Conservation (phyloP, 192 early-diverging fungal species). For the Coemansia furcata region DNA sequence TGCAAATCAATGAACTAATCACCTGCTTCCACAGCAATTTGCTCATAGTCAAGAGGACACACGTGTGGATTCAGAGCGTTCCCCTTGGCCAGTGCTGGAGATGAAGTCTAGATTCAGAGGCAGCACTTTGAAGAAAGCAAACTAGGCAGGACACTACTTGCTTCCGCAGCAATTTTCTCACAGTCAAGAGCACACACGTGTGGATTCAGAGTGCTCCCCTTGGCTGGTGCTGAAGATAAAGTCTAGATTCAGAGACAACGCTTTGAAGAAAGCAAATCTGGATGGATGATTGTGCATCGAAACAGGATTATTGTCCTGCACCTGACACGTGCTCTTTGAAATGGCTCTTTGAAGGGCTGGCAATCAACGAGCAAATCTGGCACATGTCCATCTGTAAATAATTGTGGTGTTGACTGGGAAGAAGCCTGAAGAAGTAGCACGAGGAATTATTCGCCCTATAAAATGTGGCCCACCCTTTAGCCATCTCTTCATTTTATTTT, state of each 20-base stretch:
- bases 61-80: not conserved
- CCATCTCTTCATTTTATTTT: not conserved
- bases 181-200: not conserved
- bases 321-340: not conserved
- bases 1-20: not conserved
- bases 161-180: not conserved
- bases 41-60: not conserved
- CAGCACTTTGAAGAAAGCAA: too few relatives aligned
- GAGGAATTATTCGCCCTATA: not conserved
- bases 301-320: not conserved
- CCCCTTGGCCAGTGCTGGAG: not conserved
- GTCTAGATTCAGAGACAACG: not conserved
- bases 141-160: not conserved
- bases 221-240: not conserved
- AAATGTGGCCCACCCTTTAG: not conserved
- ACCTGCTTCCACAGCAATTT: not conserved
- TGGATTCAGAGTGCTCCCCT: not conserved
- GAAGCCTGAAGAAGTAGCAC: not conserved
- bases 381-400: not conserved
- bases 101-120: not conserved
- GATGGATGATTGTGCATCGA: not conserved
- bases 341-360: not conserved
- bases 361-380: not conserved
- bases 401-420: not conserved
- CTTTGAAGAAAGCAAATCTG: not conserved